Base-by-base conservation (phyloP, 2,329 filamentous ascomycete species). In the Fusarium liriodendri region DNA sequence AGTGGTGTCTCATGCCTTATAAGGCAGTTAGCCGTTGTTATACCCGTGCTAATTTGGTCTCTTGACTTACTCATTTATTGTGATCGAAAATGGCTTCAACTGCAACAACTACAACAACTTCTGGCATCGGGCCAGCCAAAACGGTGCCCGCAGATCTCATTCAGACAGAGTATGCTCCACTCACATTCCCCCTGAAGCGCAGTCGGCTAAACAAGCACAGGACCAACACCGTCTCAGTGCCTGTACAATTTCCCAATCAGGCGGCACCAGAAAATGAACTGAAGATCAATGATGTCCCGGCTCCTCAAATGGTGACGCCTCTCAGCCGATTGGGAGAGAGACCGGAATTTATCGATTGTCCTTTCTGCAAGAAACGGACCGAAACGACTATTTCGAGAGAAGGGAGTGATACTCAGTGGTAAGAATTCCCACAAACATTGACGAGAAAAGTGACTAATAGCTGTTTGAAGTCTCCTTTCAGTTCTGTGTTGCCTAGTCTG, bases 261-360 rank as follows among this genome's bases (percentile, higher is more conserved):
- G 8, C 6, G 14, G 25, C 40, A 25, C 8, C 20, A 10, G 40
- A 18, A 27, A 25, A n/a, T 14, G 59, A 45, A 16, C 6, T 42
- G 2, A 50, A 25, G 29, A 62, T 65, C 11, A 32, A 40, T 7
- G 22, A 40, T 6, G 27, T 52, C 37, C 62, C 62, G 6, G 32
- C 58, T 50, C 22, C 42, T 6, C 27, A 37, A 13, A 33, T n/a
- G 25, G 62, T 65, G 14, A 65, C 62, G 8, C 62, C 62, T 2
- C 52, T 65, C 13, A 3, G 22, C 1, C 2, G 32, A 14, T 29
- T 65, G n/a, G 29, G 52, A n/a, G 47, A 65, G 2, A 16, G 9
- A 5, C 62, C 52, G 2, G 50, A 32, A 4, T 65, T 55, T 8
- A 59, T 65, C 20, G 62, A 65, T 35, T 65, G 62, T n/a, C 52